Evolutionary conservation across 345 rosid species (phyloP).

Genomic region (Mangifera indica): DNA sequence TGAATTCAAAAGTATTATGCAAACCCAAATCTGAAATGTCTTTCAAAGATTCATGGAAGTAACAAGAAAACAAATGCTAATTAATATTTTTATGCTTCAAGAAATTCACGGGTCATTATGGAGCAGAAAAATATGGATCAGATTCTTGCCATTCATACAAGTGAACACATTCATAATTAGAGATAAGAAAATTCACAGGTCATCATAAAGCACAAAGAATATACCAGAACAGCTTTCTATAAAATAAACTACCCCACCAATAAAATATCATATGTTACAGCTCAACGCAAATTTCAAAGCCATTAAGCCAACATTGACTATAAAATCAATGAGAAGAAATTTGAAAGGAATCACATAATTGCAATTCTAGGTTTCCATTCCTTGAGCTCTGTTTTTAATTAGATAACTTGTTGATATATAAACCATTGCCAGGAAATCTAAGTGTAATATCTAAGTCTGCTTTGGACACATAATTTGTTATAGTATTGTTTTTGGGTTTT

Average conservation of each 20-base stretch:
- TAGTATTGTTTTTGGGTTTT: too few relatives aligned
- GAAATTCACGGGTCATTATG: not conserved
- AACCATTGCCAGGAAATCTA: not conserved
- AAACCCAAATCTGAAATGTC: not conserved
- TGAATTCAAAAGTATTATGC: too few relatives aligned
- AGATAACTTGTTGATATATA: not conserved
- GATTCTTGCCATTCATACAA: not conserved
- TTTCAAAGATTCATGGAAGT: not conserved
- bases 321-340: not conserved
- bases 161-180: not conserved
- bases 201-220: not conserved
- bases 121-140: not conserved
- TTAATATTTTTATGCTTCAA: not conserved
- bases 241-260: not conserved
- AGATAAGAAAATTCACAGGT: not conserved
- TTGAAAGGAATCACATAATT: not conserved
- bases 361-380: not conserved
- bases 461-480: too few relatives aligned
- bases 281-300: not conserved
- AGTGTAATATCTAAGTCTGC: too few relatives aligned
- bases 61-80: not conserved
- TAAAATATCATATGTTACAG: not conserved
- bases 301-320: not conserved
- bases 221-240: not conserved
- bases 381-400: constrained; percentile 1